A percentile compares a stretch with the other conserved stretches of the same genome.
phyloP scores from a whole-genome alignment of 2,329 filamentous ascomycete genomes.

The Aspergillus tamarii region DNA sequence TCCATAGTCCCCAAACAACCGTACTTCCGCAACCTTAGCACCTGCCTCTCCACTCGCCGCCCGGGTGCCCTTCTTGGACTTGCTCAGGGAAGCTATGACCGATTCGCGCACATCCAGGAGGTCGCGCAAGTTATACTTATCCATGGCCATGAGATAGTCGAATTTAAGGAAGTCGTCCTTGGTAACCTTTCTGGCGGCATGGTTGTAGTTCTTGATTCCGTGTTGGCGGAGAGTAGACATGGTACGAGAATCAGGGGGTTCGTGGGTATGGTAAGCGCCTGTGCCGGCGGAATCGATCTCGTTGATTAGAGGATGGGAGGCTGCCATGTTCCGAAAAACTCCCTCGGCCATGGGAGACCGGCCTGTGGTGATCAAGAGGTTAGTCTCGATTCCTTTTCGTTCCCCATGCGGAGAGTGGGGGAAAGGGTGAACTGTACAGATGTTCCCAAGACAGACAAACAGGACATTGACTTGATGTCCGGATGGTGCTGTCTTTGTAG shows the following conservation, averaged over 20 bases:
- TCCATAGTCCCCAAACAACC: slow-evolving; percentile 85
- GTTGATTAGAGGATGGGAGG: slow-evolving; percentile 62
- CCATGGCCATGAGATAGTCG: slow-evolving; percentile 96
- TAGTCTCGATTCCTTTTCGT: background rate
- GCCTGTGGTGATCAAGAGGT: slow-evolving; percentile 40
- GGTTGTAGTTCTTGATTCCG: slow-evolving; percentile 75
- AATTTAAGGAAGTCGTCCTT: slow-evolving; percentile 78
- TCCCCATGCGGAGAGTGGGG: background rate
- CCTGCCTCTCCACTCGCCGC: slow-evolving; percentile 36
- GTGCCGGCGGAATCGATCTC: slow-evolving; percentile 89
- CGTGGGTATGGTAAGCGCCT: slow-evolving; percentile 79
- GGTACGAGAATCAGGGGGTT: slow-evolving; percentile 78
- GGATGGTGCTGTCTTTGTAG: slow-evolving; percentile 17
- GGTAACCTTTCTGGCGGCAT: slow-evolving; percentile 74
- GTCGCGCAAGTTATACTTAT: slow-evolving; percentile 76
- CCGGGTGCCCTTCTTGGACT: slow-evolving; percentile 37
- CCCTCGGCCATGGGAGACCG: slow-evolving; percentile 94
- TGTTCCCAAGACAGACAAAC: slow-evolving; percentile 97
- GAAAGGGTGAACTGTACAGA: slow-evolving; percentile 59
- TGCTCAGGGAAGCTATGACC: slow-evolving; percentile 54
- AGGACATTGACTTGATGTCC: slow-evolving; percentile 67
- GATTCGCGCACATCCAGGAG: slow-evolving; percentile 62
- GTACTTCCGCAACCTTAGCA: slow-evolving; percentile 57
- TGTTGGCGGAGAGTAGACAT: slow-evolving; percentile 75
- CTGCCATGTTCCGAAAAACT: slow-evolving; percentile 75